Evolutionary conservation across 495 filamentous ascomycete genomes (phyloP), one percentile per base, ranked within the genome.

Genomic region (Penicillium macrosclerotiorum): DNA sequence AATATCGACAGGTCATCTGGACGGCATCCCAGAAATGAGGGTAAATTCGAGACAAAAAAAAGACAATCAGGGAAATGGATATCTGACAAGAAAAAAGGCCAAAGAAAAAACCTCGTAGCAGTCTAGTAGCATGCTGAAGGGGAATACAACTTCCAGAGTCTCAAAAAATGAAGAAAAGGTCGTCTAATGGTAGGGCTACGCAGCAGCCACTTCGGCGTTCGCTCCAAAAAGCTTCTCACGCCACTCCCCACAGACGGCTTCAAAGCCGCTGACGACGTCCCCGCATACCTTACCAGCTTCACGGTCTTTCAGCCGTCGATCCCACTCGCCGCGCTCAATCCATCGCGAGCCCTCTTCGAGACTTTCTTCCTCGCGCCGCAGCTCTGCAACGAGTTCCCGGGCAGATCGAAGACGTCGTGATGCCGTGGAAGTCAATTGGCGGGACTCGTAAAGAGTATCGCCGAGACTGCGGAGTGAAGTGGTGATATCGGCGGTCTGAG

Each of bases 371-470:
- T 97, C 93, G 18, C 79, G 79, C 27, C 84, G 77, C 68, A 95
- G 80, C 55, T 96, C 91, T 1, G 82, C 80, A 2, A 95, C 86
- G 25, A 90, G 77, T 56, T 92, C 89, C 39, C 82, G 83, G 1
- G 87, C 88, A 24, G 78, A 83, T 40, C 84, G 77, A 23, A 97
- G 70, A 23, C 86, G 72, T 23, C 93, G 76, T 3, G 84, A 82
- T 8, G 93, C 93, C 0, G 82, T 83, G 1, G 82, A 83, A 1
- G 86, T 90, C 0, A 87, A 83, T 60, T 98, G 93, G 3, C 89
- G 80, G n/a, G 82, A 85, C 83, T 96, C 95, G 65, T 97, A 91
- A 16, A 97, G 75, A 0, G 88, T 90, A 62, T 98, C 93, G n/a
- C 86, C 85, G 5, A 98, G 76, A 52, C 86, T 81, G 47, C 86